These are phyloP conservation scores for Elymus sibiricus DNA, from an alignment of 176 grass and related monocot genomes.

Conservation along the genomic window DNA sequence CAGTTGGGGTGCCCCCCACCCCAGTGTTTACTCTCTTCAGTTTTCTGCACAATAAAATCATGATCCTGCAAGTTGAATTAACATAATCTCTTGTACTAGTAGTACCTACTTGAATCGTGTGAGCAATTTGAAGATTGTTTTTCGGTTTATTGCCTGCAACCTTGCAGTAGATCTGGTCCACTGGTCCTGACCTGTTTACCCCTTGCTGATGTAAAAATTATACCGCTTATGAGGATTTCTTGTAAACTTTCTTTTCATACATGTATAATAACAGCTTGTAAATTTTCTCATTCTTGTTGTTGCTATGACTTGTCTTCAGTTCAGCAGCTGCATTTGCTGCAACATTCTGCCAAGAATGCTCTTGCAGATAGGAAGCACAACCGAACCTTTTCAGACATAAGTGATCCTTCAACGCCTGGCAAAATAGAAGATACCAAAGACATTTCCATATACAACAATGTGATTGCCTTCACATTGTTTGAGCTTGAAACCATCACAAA, in stretches of 20 bases:
- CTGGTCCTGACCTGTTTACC: constrained; percentile 16
- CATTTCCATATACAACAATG: constrained; percentile 95
- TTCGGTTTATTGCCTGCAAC: constrained; percentile 34
- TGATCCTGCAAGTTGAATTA: constrained; percentile 28
- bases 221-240: background rate
- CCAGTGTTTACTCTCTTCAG: constrained; percentile 15
- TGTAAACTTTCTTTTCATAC: background rate
- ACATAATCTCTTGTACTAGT: constrained; percentile 14
- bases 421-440: constrained; percentile 86
- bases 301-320: constrained; percentile 45
- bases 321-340: constrained; percentile 93
- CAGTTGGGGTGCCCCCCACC: constrained; percentile 26
- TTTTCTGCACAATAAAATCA: constrained; percentile 22
- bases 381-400: constrained; percentile 67
- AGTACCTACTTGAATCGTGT: background rate
- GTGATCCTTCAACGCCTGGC: constrained; percentile 70
- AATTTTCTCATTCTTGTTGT: background rate
- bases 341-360: constrained; percentile 62
- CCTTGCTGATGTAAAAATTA: constrained; percentile 6
- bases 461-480: constrained; percentile 89
- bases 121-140: constrained; percentile 21
- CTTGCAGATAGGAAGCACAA: constrained; percentile 59
- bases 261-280: background rate
- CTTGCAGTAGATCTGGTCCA: constrained; percentile 51
- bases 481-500: constrained; percentile 99